Evolutionary conservation across 306 rosid genomes (phyloP).

Genomic region (Cotoneaster glaucophyllus): DNA sequence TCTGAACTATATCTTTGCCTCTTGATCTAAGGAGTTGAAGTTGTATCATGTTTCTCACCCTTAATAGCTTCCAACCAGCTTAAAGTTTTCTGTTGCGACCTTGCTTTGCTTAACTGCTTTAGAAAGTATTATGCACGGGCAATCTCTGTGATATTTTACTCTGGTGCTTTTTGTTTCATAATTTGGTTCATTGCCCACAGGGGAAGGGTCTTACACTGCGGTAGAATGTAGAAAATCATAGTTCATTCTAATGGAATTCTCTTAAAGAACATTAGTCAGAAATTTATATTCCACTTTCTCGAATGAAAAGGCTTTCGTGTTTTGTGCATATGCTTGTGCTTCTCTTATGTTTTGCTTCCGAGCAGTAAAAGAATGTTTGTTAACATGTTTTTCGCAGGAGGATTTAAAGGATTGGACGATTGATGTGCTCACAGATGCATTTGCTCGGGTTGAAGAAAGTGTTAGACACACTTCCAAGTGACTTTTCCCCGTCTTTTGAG

Average conservation of each 20-base stretch:
- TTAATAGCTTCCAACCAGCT: not conserved
- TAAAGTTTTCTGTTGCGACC: not conserved
- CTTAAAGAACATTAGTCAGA: not conserved
- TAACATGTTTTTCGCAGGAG: conserved; percentile 37
- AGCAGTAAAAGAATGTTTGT: not conserved
- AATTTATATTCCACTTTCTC: not conserved
- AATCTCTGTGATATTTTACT: not conserved
- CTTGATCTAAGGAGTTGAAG: not conserved
- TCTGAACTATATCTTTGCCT: not conserved
- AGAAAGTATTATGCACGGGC: not conserved
- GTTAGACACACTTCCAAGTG: conserved; percentile 33
- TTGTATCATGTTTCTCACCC: not conserved
- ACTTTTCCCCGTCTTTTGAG: conserved; percentile 4
- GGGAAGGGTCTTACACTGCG: not conserved
- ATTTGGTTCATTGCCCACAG: not conserved
- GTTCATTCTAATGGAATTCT: not conserved
- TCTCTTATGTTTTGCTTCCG: not conserved
- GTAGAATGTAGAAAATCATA: not conserved
- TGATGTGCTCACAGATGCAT: conserved; percentile 63
- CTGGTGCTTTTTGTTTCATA: not conserved
- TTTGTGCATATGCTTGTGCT: not conserved
- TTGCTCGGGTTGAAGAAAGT: conserved; percentile 55
- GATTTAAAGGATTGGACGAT: conserved; percentile 78
- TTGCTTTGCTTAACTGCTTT: not conserved
- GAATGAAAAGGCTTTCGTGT: not conserved